Percentiles rank a stretch among this genome's conserved stretches.
Conservation (phyloP, 495 filamentous ascomycete species). For the Lasiosphaeria hispida region DNA sequence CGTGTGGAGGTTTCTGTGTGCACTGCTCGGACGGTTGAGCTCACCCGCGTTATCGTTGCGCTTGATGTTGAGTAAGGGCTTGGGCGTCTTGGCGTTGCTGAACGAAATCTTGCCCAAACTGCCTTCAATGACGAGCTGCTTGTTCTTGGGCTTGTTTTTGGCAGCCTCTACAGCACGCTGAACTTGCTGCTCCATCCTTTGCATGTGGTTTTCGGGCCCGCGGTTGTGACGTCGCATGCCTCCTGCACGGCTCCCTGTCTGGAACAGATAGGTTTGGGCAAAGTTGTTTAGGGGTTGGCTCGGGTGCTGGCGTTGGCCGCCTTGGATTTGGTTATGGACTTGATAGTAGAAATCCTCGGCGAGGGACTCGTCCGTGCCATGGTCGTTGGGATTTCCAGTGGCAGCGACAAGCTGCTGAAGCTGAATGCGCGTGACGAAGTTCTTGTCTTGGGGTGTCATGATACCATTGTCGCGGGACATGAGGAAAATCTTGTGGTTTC, state of each 20-base stretch:
- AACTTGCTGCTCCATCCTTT: conserved; percentile 98
- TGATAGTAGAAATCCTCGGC: conserved; percentile 98
- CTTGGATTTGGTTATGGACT: conserved; percentile 90
- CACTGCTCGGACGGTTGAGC: conserved; percentile 44
- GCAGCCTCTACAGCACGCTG: conserved; percentile 95
- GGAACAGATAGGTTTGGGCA: conserved; percentile 95
- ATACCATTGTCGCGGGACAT: conserved; percentile 92
- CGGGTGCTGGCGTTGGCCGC: conserved; percentile 79
- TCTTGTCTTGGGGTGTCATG: conserved; percentile 99
- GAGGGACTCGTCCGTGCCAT: conserved; percentile 73
- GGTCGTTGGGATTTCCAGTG: conserved; percentile 78
- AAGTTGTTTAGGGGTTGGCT: conserved; percentile 92
- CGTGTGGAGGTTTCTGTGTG: conserved; percentile 45
- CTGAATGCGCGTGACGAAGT: conserved; percentile 97
- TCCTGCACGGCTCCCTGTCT: conserved; percentile 78
- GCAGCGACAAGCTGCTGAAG: conserved; percentile 92
- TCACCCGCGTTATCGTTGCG: conserved; percentile 69
- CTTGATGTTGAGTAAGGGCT: conserved; percentile 93
- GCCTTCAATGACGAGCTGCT: conserved; percentile 97
- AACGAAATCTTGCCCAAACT: conserved; percentile 98
- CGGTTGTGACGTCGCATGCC: conserved; percentile 67
- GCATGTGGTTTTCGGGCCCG: conserved; percentile 92
- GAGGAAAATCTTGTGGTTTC: conserved; percentile 96
- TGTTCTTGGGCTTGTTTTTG: conserved; percentile 95
- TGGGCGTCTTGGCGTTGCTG: conserved; percentile 95